phyloP scores from a whole-genome alignment of 495 filamentous ascomycete genomes.

The Oidiodendron maius region DNA sequence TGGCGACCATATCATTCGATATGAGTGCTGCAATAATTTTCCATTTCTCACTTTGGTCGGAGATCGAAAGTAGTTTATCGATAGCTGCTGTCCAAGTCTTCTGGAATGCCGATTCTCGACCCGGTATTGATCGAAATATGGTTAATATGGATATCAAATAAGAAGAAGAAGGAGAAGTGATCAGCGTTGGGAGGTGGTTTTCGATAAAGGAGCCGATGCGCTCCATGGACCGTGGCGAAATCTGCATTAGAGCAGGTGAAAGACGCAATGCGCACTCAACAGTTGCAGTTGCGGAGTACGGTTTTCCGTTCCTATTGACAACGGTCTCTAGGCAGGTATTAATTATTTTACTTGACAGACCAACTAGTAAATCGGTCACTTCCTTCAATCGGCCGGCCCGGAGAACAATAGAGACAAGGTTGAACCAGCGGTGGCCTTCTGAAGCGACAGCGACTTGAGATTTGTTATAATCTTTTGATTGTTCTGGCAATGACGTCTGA shows the following conservation, averaged over 20 bases:
- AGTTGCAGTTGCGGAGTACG: conserved; percentile 69
- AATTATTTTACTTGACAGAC: conserved; percentile 29
- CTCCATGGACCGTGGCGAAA: neutral
- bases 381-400: neutral
- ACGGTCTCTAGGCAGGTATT: conserved; percentile 44
- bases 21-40: conserved; percentile 32
- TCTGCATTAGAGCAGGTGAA: conserved; percentile 2
- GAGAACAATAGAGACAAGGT: conserved; percentile 13
- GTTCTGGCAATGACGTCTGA: conserved; percentile 65
- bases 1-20: conserved; percentile 25
- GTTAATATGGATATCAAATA: conserved; percentile 12
- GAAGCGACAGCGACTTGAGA: conserved; percentile 62
- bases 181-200: conserved; percentile 10
- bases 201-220: conserved; percentile 9
- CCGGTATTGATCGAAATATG: conserved; percentile 5
- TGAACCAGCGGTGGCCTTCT: conserved; percentile 57
- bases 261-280: conserved; percentile 40
- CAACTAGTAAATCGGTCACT: neutral
- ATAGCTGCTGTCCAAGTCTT: conserved; percentile 9
- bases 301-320: conserved; percentile 65
- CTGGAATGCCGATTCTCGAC: conserved; percentile 2
- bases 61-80: neutral
- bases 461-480: conserved; percentile 64
- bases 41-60: conserved; percentile 8
- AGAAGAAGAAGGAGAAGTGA: conserved; percentile 13